Conservation (phyloP, 306 rosid genomes). For the Vigna reflexopilosa region DNA sequence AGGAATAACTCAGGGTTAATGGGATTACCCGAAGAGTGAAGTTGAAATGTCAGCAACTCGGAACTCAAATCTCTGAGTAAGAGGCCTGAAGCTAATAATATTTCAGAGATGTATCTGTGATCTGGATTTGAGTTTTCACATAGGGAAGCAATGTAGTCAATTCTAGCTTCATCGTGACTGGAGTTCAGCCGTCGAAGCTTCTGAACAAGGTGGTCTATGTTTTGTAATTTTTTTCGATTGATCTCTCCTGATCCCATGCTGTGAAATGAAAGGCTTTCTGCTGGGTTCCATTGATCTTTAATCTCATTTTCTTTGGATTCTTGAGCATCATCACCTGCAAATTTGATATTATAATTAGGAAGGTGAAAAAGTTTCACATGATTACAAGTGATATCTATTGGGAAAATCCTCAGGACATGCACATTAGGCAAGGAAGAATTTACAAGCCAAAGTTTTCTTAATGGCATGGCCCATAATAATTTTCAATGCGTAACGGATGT, state of each 20-base stretch:
- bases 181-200: constrained; percentile 81
- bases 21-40: constrained; percentile 80
- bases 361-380: not conserved
- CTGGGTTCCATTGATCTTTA: constrained; percentile 66
- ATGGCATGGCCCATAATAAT: constrained; percentile 21
- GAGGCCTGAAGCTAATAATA: constrained; percentile 86
- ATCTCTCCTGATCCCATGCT: constrained; percentile 59
- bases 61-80: constrained; percentile 76
- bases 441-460: constrained; percentile 20
- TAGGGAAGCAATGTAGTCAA: constrained; percentile 80
- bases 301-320: constrained; percentile 48
- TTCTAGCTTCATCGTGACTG: constrained; percentile 75
- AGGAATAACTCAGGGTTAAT: constrained; percentile 87
- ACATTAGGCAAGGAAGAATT: constrained; percentile 6
- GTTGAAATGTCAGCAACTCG: constrained; percentile 69
- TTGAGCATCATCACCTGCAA: constrained; percentile 60
- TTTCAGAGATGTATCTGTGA: constrained; percentile 85
- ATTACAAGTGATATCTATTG: not conserved
- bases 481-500: not conserved
- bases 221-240: constrained; percentile 72
- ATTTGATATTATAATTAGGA: constrained; percentile 39
- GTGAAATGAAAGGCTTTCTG: constrained; percentile 48
- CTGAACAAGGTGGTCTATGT: constrained; percentile 81
- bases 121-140: constrained; percentile 84
- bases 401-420: not conserved